Percentiles rank a stretch among this genome's conserved stretches.
Evolutionary conservation across 169 alveolate genomes (phyloP).

Genomic region (Plasmodium cynomolgi): DNA sequence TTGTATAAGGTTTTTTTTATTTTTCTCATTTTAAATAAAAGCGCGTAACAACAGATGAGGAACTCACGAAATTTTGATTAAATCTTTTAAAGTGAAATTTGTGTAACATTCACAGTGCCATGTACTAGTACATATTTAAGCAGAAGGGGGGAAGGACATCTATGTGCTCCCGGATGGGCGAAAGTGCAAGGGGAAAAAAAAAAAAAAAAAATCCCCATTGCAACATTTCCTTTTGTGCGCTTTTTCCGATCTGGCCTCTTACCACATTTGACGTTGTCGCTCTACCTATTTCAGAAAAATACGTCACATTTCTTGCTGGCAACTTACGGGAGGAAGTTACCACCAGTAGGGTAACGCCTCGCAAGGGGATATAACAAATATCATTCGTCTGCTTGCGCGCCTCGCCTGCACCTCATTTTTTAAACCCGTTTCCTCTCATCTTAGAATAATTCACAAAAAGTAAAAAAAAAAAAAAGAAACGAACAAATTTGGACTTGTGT

Average conservation of each 20-base stretch:
- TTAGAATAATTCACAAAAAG: background rate
- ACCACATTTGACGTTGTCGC: background rate
- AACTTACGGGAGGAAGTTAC: background rate
- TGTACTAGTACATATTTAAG: background rate
- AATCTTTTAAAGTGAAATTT: background rate
- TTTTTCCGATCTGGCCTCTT: background rate
- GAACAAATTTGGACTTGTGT: background rate
- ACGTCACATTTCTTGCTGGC: background rate
- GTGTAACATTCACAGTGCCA: background rate
- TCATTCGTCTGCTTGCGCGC: background rate
- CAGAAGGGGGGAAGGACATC: background rate
- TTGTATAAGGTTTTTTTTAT: background rate
- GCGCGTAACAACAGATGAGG: background rate
- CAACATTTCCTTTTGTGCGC: background rate
- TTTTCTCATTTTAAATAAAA: background rate
- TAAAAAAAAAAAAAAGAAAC: background rate
- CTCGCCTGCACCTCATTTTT: background rate
- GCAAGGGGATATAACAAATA: background rate
- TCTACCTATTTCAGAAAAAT: background rate
- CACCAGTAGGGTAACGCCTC: background rate
- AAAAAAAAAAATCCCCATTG: background rate
- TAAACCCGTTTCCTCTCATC: background rate
- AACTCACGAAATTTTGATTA: background rate
- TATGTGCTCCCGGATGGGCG: background rate
- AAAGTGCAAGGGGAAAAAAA: background rate